phyloP scores from a whole-genome alignment of 352 stramenopile genomes.

The Globisporangium camurandrum region DNA sequence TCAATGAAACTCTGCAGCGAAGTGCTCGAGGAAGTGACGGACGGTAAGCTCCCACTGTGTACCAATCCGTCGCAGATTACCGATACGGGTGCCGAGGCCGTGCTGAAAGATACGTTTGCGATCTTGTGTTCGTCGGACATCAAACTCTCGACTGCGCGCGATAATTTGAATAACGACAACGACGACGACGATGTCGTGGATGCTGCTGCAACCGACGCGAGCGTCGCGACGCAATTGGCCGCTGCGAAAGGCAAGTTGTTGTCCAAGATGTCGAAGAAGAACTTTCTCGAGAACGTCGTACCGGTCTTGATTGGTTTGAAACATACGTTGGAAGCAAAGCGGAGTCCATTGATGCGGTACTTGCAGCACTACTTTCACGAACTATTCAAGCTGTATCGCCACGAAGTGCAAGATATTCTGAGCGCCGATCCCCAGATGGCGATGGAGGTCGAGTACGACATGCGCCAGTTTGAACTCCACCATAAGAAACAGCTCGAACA shows the following conservation, averaged over 20 bases:
- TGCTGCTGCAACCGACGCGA: slow-evolving; percentile 31
- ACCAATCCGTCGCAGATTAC: slow-evolving; percentile 69
- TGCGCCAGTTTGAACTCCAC: slow-evolving; percentile 72
- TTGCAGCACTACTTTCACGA: slow-evolving; percentile 93
- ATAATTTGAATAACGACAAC: slow-evolving; percentile 48
- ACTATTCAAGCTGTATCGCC: slow-evolving; percentile 90
- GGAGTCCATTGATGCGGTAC: slow-evolving; percentile 91
- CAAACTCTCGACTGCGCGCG: slow-evolving; percentile 56
- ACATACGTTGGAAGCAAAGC: slow-evolving; percentile 89
- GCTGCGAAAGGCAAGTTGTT: slow-evolving; percentile 91
- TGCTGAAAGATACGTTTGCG: slow-evolving; percentile 83
- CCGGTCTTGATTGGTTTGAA: slow-evolving; percentile 96
- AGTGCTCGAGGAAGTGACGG: slow-evolving; percentile 88
- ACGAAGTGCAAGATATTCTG: slow-evolving; percentile 92
- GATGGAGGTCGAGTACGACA: slow-evolving; percentile 95
- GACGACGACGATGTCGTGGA: slow-evolving; percentile 65
- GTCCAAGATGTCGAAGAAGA: slow-evolving; percentile 95
- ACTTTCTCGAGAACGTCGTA: slow-evolving; percentile 96
- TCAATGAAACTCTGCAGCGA: slow-evolving; percentile 93
- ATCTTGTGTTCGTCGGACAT: slow-evolving; percentile 85
- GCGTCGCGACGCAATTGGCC: slow-evolving; percentile 63
- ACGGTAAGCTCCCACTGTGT: slow-evolving; percentile 60
- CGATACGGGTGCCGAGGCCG: slow-evolving; percentile 82
- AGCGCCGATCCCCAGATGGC: slow-evolving; percentile 90
- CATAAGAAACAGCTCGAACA: slow-evolving; percentile 36